phyloP scores from a whole-genome alignment of 805 yeast species.

The Teunomyces kruisii region DNA sequence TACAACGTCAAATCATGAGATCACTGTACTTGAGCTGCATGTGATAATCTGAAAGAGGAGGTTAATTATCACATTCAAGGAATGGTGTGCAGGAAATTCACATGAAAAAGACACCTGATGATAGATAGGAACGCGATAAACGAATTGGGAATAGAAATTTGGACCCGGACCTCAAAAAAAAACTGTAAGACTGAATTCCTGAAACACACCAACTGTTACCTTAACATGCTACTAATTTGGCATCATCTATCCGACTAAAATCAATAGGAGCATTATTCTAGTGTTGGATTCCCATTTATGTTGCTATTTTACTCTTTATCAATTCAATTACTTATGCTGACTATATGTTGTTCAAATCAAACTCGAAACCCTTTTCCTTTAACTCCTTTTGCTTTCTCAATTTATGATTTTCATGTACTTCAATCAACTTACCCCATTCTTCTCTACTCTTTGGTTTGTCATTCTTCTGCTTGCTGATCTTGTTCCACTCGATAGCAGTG shows the following conservation, averaged over 20 bases:
- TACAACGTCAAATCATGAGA: background rate
- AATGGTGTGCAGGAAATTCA: background rate
- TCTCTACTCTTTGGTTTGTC: slow-evolving; percentile 58
- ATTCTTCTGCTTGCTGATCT: slow-evolving; percentile 50
- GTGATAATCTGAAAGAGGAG: background rate
- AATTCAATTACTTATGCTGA: slow-evolving; percentile 2
- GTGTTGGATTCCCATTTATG: background rate
- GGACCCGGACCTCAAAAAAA: background rate
- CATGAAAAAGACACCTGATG: background rate
- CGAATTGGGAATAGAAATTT: background rate
- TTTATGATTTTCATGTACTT: slow-evolving; percentile 43
- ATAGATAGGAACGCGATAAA: background rate
- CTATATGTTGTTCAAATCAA: slow-evolving; percentile 17
- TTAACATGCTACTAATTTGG: no score
- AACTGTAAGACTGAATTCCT: no score
- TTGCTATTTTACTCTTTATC: background rate
- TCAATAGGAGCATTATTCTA: background rate
- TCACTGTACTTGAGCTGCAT: background rate
- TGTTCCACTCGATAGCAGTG: slow-evolving; percentile 59
- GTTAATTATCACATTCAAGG: slow-evolving; percentile 1
- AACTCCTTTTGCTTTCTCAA: slow-evolving; percentile 49
- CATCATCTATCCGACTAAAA: no score
- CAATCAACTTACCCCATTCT: slow-evolving; percentile 55
- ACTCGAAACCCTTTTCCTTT: slow-evolving; percentile 59
- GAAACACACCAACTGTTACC: no score